Evolutionary conservation across 768 basidiomycete genomes (phyloP).

Genomic region (Tephrocybe sp.): DNA sequence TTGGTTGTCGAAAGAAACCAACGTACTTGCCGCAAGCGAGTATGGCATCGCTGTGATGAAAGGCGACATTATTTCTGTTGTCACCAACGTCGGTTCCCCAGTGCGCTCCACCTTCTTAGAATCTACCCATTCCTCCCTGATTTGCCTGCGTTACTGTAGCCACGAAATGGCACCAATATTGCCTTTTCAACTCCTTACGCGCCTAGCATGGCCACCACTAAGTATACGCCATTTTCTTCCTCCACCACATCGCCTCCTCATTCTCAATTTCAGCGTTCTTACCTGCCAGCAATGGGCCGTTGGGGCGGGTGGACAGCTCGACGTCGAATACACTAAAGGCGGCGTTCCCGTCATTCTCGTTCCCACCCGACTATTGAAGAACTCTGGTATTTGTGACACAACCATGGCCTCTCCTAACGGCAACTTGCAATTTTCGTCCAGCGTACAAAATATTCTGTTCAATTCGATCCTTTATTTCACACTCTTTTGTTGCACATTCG

Average conservation of each 20-base stretch:
- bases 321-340: constrained; percentile 62
- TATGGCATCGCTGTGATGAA: constrained; percentile 66
- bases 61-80: constrained; percentile 56
- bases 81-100: constrained; percentile 76
- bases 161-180: constrained; percentile 52
- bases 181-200: constrained; percentile 58
- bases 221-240: constrained; percentile 40
- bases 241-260: neutral
- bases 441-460: neutral
- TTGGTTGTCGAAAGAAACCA: constrained; percentile 52
- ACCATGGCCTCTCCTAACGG: neutral
- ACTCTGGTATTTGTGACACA: constrained; percentile 39
- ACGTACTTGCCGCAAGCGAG: constrained; percentile 50
- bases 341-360: constrained; percentile 60
- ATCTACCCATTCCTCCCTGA: neutral
- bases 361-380: constrained; percentile 34
- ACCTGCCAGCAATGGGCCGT: constrained; percentile 69
- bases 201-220: constrained; percentile 47
- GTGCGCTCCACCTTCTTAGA: constrained; percentile 36
- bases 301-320: constrained; percentile 62
- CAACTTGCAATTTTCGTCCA: constrained; percentile 1
- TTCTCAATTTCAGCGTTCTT: constrained; percentile 44
- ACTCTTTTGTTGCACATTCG: neutral
- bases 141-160: constrained; percentile 32
- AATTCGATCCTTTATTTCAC: neutral